A percentile compares a stretch with the other conserved stretches of the same genome.
phyloP scores from a whole-genome alignment of 306 rosid genomes.

The Vigna trinervia region DNA sequence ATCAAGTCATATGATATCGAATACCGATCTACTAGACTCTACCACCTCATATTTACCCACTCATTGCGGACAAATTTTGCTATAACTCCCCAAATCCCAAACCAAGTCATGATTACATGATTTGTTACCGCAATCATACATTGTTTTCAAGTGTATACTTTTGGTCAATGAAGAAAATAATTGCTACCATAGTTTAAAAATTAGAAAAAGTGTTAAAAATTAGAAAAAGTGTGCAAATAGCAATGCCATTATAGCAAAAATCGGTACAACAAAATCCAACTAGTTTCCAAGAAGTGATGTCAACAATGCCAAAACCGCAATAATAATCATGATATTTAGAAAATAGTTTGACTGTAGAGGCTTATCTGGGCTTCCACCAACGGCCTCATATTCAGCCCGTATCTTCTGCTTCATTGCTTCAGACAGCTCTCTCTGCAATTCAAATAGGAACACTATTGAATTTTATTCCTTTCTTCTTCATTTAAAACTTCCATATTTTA shows the following conservation, averaged over 20 bases:
- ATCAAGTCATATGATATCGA: neutral
- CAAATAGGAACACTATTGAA: slow-evolving; percentile 81
- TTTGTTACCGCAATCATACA: slow-evolving; percentile 12
- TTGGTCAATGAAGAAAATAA: slow-evolving; percentile 17
- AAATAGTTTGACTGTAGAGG: slow-evolving; percentile 80
- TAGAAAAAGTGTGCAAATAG: slow-evolving; percentile 28
- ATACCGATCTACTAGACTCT: neutral
- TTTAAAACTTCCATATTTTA: slow-evolving; percentile 68
- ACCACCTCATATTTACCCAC: slow-evolving; percentile 7
- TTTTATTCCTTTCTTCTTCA: slow-evolving; percentile 84
- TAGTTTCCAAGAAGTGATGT: slow-evolving; percentile 81
- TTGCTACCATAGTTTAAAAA: neutral
- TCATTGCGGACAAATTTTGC: slow-evolving; percentile 26
- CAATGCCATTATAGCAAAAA: slow-evolving; percentile 36
- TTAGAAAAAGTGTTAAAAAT: slow-evolving; percentile 23
- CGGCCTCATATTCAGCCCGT: slow-evolving; percentile 78
- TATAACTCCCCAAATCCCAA: neutral
- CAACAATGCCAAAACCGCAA: slow-evolving; percentile 83
- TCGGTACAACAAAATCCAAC: slow-evolving; percentile 32
- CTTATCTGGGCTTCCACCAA: slow-evolving; percentile 96
- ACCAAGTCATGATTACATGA: neutral
- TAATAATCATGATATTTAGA: slow-evolving; percentile 70
- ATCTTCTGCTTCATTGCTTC: slow-evolving; percentile 85
- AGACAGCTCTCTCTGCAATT: slow-evolving; percentile 91
- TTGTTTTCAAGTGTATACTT: slow-evolving; percentile 3